phyloP scores from a whole-genome alignment of 2,329 filamentous ascomycete genomes.

The Metarhizium sp. region DNA sequence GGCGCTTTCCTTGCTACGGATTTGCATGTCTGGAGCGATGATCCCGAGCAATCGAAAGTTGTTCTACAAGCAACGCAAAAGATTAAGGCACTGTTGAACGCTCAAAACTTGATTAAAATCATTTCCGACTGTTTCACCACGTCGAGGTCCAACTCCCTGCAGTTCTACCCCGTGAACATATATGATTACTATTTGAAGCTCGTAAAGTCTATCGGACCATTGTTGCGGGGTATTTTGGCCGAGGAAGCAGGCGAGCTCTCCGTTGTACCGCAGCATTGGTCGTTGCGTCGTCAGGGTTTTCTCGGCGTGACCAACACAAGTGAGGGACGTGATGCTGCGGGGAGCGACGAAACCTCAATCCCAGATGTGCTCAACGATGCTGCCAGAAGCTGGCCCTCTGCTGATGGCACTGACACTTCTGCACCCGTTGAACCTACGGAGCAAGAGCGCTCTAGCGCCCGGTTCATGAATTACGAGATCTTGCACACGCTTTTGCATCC shows the following conservation, averaged over 20 bases:
- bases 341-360: conserved; percentile 15
- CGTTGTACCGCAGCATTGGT: conserved; percentile 63
- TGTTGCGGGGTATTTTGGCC: conserved; percentile 73
- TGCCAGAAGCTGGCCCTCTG: conserved; percentile 17
- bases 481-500: conserved; percentile 70
- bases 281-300: conserved; percentile 23
- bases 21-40: conserved; percentile 21
- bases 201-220: conserved; percentile 62
- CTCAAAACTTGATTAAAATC: conserved; percentile 67
- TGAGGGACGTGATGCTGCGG: conserved; percentile 13
- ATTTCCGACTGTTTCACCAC: conserved; percentile 66
- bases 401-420: conserved; percentile 13
- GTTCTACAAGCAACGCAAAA: conserved; percentile 61
- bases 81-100: conserved; percentile 67
- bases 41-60: conserved; percentile 25
- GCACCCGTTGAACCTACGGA: conserved; percentile 25
- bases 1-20: conserved; percentile 49
- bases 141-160: conserved; percentile 51
- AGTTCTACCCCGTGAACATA: conserved; percentile 70
- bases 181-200: conserved; percentile 75
- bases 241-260: conserved; percentile 73
- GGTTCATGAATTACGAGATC: conserved; percentile 66
- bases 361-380: conserved; percentile 20
- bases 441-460: conserved; percentile 31
- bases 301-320: conserved; percentile 12